Evolutionary conservation across 1,139 yeast species (phyloP).

Genomic region (Lodderomyces metapsilosis): DNA sequence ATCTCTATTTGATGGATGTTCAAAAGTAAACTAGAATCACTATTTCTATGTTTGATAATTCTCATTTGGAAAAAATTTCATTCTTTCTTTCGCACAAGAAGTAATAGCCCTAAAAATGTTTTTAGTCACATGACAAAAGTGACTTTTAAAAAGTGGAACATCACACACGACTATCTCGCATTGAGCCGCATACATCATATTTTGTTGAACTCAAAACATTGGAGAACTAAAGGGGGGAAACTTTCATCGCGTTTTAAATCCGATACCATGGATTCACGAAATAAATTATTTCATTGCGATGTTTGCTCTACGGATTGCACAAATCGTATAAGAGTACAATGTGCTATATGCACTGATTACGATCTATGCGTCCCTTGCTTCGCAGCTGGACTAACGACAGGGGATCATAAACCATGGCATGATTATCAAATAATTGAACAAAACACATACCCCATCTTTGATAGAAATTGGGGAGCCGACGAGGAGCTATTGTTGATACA

Average conservation of each 20-base stretch:
- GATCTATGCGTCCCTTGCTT: slow-evolving; percentile 97
- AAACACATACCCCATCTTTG: slow-evolving; percentile 90
- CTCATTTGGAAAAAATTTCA: background rate
- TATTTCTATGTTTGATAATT: slow-evolving; percentile 1
- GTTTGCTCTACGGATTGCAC: slow-evolving; percentile 95
- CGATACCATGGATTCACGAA: slow-evolving; percentile 26
- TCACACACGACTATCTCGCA: background rate
- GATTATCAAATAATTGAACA: slow-evolving; percentile 91
- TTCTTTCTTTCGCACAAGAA: background rate
- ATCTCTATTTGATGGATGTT: slow-evolving; percentile 18
- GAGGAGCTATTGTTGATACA: slow-evolving; percentile 86
- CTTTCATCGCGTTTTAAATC: background rate
- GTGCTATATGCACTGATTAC: slow-evolving; percentile 91
- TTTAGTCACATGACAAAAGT: background rate
- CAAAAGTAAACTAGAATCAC: background rate
- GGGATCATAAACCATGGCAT: slow-evolving; percentile 91
- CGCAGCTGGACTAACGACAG: slow-evolving; percentile 76
- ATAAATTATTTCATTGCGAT: slow-evolving; percentile 81
- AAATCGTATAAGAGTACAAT: slow-evolving; percentile 80
- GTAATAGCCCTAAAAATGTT: slow-evolving; percentile 3
- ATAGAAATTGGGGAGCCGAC: slow-evolving; percentile 96
- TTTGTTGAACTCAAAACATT: slow-evolving; percentile 1
- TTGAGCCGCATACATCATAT: background rate
- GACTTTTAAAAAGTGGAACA: background rate
- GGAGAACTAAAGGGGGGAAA: background rate